Conservation (phyloP, 1,284 basidiomycete genomes). For the Stereum hirsutum region DNA sequence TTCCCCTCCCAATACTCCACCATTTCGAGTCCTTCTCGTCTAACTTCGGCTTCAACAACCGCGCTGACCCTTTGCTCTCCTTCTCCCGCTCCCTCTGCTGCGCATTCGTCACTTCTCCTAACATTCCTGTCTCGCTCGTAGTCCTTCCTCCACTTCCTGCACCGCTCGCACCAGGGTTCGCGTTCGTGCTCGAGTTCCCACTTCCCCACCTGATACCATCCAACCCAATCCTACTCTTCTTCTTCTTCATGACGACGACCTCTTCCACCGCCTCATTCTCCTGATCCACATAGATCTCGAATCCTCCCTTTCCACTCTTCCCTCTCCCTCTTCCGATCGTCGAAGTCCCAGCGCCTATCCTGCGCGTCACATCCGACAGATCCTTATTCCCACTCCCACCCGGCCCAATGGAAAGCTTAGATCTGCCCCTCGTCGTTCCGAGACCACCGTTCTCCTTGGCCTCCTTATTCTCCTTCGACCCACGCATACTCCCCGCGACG, state of each 20-base stretch:
- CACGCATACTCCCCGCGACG: slow-evolving; percentile 18
- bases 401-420: slow-evolving; percentile 49
- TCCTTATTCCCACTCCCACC: slow-evolving; percentile 34
- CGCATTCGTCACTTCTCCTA: slow-evolving; percentile 54
- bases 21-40: slow-evolving; percentile 63
- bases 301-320: slow-evolving; percentile 33
- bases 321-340: neutral
- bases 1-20: slow-evolving; percentile 69
- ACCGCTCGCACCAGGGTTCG: too few species aligned
- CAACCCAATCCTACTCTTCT: slow-evolving; percentile 56
- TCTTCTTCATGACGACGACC: slow-evolving; percentile 70
- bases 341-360: slow-evolving; percentile 38
- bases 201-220: slow-evolving; percentile 58
- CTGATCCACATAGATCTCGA: slow-evolving; percentile 70
- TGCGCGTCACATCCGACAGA: slow-evolving; percentile 51
- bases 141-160: too few species aligned
- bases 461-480: neutral
- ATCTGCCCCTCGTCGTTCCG: too few species aligned
- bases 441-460: too few species aligned
- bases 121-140: too few species aligned
- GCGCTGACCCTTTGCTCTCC: slow-evolving; percentile 9
- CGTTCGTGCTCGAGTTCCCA: too few species aligned
- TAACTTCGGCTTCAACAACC: slow-evolving; percentile 37
- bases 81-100: slow-evolving; percentile 14
- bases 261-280: slow-evolving; percentile 53